phyloP scores from a whole-genome alignment of 352 stramenopile genomes.

The Peronospora belbahrii region DNA sequence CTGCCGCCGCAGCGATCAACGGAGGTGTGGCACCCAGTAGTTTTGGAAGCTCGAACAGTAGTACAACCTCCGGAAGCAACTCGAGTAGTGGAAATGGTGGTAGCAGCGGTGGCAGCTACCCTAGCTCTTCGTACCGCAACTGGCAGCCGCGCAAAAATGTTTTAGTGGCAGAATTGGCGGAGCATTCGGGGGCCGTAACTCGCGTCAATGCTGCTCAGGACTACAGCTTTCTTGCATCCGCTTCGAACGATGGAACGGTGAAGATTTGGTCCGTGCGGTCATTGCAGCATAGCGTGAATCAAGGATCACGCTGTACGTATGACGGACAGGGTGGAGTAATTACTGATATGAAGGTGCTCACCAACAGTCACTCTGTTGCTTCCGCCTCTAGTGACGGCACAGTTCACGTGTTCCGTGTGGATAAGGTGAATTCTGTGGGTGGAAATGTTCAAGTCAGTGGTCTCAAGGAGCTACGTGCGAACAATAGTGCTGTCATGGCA shows the following conservation, averaged over 20 bases:
- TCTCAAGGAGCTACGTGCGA: constrained; percentile 67
- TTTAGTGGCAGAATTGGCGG: constrained; percentile 76
- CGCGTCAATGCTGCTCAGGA: constrained; percentile 91
- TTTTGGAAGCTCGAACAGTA: constrained; percentile 18
- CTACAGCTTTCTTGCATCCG: constrained; percentile 93
- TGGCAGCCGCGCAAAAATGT: constrained; percentile 83
- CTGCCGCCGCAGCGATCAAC: constrained; percentile 29
- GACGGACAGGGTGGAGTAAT: constrained; percentile 86
- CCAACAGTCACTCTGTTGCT: constrained; percentile 94
- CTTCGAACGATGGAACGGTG: constrained; percentile 93
- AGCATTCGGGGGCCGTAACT: constrained; percentile 91
- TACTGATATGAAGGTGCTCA: constrained; percentile 92
- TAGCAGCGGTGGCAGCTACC: constrained; percentile 25
- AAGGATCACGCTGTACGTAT: constrained; percentile 91
- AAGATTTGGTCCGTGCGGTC: constrained; percentile 93
- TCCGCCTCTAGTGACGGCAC: constrained; percentile 84
- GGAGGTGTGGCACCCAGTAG: constrained; percentile 22
- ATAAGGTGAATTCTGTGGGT: constrained; percentile 70
- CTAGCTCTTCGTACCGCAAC: constrained; percentile 53
- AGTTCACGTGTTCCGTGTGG: constrained; percentile 95
- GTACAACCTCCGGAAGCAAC: constrained; percentile 16
- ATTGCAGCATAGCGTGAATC: constrained; percentile 90
- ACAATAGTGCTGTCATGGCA: constrained; percentile 89
- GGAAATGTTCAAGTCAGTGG: constrained; percentile 65
- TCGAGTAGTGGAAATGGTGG: constrained; percentile 24